Conservation (phyloP, 805 yeast genomes). For the Yamadazyma takamatsuzukensis region DNA sequence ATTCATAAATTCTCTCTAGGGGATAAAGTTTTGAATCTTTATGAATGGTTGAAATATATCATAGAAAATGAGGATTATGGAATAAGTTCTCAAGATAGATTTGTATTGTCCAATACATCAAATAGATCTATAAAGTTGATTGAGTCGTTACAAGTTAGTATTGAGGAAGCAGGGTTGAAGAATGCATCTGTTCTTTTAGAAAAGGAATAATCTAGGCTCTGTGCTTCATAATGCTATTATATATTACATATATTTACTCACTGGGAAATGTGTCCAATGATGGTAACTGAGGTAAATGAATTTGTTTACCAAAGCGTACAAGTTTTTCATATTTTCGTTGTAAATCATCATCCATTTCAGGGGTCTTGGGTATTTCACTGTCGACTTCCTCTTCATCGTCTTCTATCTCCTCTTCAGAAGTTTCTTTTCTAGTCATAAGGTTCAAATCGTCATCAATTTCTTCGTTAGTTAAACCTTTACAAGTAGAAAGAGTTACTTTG, state of each 20-base stretch:
- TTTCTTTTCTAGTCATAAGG: constrained; percentile 13
- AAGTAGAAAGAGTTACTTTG: constrained; percentile 12
- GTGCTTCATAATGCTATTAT: too few species aligned
- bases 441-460: constrained; percentile 25
- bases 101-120: constrained; percentile 31
- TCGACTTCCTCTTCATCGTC: constrained; percentile 6
- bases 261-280: neutral
- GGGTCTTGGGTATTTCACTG: neutral
- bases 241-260: too few species aligned
- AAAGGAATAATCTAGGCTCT: constrained; percentile 18
- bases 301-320: constrained; percentile 3
- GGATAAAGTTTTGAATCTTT: constrained; percentile 60
- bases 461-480: constrained; percentile 18
- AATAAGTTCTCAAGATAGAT: constrained; percentile 35
- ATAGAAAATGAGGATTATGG: constrained; percentile 51
- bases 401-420: constrained; percentile 5
- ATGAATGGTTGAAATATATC: constrained; percentile 61
- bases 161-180: constrained; percentile 72
- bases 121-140: constrained; percentile 47
- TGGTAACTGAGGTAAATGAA: constrained; percentile 3
- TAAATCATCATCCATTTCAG: constrained; percentile 8
- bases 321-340: constrained; percentile 12
- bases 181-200: constrained; percentile 82
- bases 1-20: constrained; percentile 60
- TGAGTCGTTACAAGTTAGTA: constrained; percentile 54